Percentiles rank a stretch among this genome's conserved stretches.
These are phyloP conservation scores for Mycena olivaceomarginata DNA, from an alignment of 768 basidiomycete species.

Conservation along the genomic window DNA sequence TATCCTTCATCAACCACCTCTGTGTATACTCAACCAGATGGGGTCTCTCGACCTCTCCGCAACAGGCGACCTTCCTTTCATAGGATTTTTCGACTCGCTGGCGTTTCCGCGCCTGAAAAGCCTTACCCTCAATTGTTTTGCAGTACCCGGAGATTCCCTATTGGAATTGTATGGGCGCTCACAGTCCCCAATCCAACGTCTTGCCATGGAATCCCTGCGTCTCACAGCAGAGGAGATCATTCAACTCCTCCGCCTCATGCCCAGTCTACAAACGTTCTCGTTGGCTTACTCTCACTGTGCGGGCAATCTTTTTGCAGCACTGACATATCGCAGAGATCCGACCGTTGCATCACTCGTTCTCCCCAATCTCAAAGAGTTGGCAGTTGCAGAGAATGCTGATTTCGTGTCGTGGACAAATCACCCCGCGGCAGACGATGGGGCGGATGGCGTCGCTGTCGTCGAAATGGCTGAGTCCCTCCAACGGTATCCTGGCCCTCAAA, in stretches of 20 bases:
- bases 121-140: neutral
- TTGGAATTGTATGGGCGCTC: constrained; percentile 3
- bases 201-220: neutral
- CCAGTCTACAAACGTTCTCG: neutral
- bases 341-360: constrained; percentile 3
- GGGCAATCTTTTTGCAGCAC: neutral
- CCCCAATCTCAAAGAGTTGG: neutral
- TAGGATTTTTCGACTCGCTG: constrained; percentile 12
- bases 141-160: neutral
- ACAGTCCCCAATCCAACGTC: neutral
- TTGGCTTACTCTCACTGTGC: neutral
- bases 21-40: neutral
- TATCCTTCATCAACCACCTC: constrained; percentile 3
- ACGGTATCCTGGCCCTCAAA: neutral
- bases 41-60: constrained; percentile 1
- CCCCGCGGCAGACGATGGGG: neutral
- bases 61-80: neutral
- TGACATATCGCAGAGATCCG: constrained; percentile 7
- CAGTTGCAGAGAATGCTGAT: neutral
- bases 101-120: constrained; percentile 4
- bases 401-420: neutral
- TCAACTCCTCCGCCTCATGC: neutral
- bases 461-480: constrained; percentile 1
- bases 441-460: neutral
- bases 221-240: constrained; percentile 2